phyloP scores from a whole-genome alignment of 2,329 filamentous ascomycete genomes.

The Kalmusia sp. region DNA sequence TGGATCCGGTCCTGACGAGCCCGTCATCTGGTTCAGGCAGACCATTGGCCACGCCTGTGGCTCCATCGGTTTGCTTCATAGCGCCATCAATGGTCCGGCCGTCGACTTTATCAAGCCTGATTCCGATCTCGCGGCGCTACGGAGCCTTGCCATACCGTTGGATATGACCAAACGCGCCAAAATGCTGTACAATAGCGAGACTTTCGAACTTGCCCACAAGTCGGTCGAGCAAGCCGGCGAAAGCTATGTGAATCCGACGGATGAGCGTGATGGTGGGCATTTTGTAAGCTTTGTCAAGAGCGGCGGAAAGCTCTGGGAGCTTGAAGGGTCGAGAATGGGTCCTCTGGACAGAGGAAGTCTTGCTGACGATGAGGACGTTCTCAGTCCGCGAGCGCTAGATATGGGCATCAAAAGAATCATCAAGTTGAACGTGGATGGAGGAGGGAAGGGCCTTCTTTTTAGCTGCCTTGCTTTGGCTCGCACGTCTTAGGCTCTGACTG shows the following conservation, averaged over 20 bases:
- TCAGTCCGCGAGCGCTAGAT: constrained; percentile 72
- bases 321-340: constrained; percentile 75
- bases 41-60: constrained; percentile 64
- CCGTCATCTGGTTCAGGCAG: constrained; percentile 63
- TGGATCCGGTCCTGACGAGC: constrained; percentile 54
- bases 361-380: constrained; percentile 51
- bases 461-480: constrained; percentile 65
- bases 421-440: constrained; percentile 57
- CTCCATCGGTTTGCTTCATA: constrained; percentile 61
- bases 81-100: constrained; percentile 55
- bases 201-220: constrained; percentile 76
- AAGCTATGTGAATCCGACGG: constrained; percentile 74
- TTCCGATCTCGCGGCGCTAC: constrained; percentile 51
- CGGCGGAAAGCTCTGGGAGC: constrained; percentile 74
- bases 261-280: constrained; percentile 78
- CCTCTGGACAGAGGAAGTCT: constrained; percentile 67
- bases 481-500: constrained; percentile 29
- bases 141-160: constrained; percentile 68
- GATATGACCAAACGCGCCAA: constrained; percentile 68
- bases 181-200: constrained; percentile 74
- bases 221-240: constrained; percentile 77
- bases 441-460: constrained; percentile 64
- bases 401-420: constrained; percentile 68
- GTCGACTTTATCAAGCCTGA: constrained; percentile 48
- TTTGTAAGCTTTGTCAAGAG: constrained; percentile 90